Evolutionary conservation across 2,329 filamentous ascomycete genomes (phyloP).

Genomic region (Scorias spongiosa): DNA sequence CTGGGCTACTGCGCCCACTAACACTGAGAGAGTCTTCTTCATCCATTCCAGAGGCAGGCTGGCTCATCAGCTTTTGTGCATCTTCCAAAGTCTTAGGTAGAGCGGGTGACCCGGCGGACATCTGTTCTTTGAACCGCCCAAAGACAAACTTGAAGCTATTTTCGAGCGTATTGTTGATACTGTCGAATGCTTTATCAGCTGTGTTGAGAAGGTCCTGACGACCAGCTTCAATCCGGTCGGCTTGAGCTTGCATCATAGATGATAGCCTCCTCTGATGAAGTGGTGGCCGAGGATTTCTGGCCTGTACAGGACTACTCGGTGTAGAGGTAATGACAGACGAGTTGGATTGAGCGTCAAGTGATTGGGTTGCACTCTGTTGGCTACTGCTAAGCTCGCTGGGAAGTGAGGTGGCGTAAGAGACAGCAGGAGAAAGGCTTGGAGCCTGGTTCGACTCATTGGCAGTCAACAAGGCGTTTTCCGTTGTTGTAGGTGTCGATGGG

Average conservation of each 20-base stretch:
- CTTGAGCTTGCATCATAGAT: slow-evolving; percentile 71
- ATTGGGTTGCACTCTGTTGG: not conserved
- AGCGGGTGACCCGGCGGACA: slow-evolving; percentile 27
- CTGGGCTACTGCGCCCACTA: slow-evolving; percentile 19
- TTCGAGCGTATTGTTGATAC: slow-evolving; percentile 76
- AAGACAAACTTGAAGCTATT: slow-evolving; percentile 90
- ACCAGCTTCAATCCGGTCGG: slow-evolving; percentile 70
- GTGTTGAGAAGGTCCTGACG: slow-evolving; percentile 52
- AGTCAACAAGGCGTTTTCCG: slow-evolving; percentile 24
- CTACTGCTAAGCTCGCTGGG: slow-evolving; percentile 13
- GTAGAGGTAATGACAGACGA: slow-evolving; percentile 15
- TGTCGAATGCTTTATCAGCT: slow-evolving; percentile 84
- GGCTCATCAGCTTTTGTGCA: slow-evolving; percentile 73
- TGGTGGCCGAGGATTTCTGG: slow-evolving; percentile 22
- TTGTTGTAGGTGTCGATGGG: slow-evolving; percentile 32
- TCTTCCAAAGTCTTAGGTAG: slow-evolving; percentile 88
- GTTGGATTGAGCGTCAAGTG: slow-evolving; percentile 3
- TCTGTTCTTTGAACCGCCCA: slow-evolving; percentile 65
- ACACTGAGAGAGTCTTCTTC: slow-evolving; percentile 23
- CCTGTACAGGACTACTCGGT: slow-evolving; percentile 8
- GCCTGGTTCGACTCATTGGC: slow-evolving; percentile 17
- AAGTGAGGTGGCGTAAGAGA: slow-evolving; percentile 11
- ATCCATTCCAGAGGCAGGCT: slow-evolving; percentile 33
- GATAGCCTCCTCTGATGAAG: slow-evolving; percentile 64
- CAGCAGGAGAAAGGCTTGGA: slow-evolving; percentile 20